Evolutionary conservation across 192 early-diverging fungal species (phyloP).

Genomic region (Rhizoclosmatium globosum): DNA sequence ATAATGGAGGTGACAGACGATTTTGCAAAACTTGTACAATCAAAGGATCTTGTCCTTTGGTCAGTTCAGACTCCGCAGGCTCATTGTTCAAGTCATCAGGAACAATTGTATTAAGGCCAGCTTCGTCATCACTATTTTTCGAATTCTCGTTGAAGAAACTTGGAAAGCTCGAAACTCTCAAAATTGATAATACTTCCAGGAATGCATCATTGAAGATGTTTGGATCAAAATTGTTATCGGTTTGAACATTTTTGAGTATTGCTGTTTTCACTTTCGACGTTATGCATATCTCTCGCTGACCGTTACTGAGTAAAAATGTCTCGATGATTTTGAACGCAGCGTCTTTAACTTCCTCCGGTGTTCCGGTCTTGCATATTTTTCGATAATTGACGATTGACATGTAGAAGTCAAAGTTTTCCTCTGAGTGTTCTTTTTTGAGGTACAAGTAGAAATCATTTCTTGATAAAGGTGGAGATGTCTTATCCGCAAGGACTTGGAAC

Average conservation of each 20-base stretch:
- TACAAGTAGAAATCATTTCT: constrained; percentile 27
- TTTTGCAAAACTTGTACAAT: constrained; percentile 27
- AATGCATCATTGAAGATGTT: constrained; percentile 44
- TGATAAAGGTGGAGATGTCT: constrained; percentile 19
- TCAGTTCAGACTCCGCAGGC: constrained; percentile 8
- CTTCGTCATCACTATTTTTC: constrained; percentile 21
- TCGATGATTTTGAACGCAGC: constrained; percentile 32
- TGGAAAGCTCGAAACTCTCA: constrained; percentile 44
- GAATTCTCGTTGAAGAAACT: constrained; percentile 40
- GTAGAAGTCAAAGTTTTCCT: constrained; percentile 36
- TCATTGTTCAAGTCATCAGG: constrained; percentile 21
- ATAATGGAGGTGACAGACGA: constrained; percentile 21
- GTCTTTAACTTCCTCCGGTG: constrained; percentile 1
- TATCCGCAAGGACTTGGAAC: constrained; percentile 29
- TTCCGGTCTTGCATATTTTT: constrained; percentile 18
- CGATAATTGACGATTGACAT: constrained; percentile 31
- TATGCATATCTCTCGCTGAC: constrained; percentile 34
- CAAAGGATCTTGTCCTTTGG: constrained; percentile 15
- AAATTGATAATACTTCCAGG: constrained; percentile 33
- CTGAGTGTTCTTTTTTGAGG: constrained; percentile 30
- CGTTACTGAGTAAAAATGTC: constrained; percentile 30
- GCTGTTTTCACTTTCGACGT: constrained; percentile 30
- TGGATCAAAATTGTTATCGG: constrained; percentile 25
- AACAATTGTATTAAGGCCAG: constrained; percentile 28
- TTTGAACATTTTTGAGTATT: constrained; percentile 30